These are phyloP conservation scores for Cystobasidiopsis lactophilus DNA, from an alignment of 768 basidiomycete genomes.

Conservation along the genomic window DNA sequence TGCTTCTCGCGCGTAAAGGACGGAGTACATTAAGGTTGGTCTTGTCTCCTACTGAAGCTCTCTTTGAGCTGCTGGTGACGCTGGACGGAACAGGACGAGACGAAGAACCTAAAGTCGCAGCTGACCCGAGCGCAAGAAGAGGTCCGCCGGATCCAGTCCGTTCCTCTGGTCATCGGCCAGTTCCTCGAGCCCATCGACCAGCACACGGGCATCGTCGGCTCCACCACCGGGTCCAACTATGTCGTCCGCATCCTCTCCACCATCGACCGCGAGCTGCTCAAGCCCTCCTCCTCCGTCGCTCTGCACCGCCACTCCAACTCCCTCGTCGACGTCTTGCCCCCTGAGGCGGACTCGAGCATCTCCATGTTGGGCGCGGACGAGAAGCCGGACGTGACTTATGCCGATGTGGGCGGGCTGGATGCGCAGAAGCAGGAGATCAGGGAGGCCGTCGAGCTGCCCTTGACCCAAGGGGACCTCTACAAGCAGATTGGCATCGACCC, in stretches of 20 bases:
- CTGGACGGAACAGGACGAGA: too few species aligned
- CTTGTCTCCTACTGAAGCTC: too few species aligned
- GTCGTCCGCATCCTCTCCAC: conserved; percentile 94
- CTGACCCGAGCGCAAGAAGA: conserved; percentile 97
- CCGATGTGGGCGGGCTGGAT: conserved; percentile 94
- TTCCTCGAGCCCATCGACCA: conserved; percentile 98
- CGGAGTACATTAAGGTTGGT: too few species aligned
- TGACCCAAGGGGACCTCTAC: conserved; percentile 90
- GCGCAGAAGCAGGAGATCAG: conserved; percentile 95
- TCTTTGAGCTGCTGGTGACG: too few species aligned
- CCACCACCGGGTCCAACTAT: conserved; percentile 93
- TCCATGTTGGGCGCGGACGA: conserved; percentile 81
- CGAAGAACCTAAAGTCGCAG: conserved; percentile 69
- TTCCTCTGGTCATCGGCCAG: conserved; percentile 95
- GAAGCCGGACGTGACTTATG: conserved; percentile 79
- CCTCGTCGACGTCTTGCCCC: conserved; percentile 90
- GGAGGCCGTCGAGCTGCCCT: conserved; percentile 89
- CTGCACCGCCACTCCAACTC: conserved; percentile 97
- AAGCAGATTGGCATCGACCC: conserved; percentile 99
- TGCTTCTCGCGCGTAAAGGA: too few species aligned
- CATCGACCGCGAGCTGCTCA: conserved; percentile 84
- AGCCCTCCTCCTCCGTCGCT: conserved; percentile 93
- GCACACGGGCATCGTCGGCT: conserved; percentile 86
- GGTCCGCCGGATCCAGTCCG: conserved; percentile 96
- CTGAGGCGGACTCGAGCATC: conserved; percentile 94